A percentile compares a stretch with the other conserved stretches of the same genome.
Conservation (phyloP, 2,329 filamentous ascomycete species). For the Tolypocladium cylindrosporum region DNA sequence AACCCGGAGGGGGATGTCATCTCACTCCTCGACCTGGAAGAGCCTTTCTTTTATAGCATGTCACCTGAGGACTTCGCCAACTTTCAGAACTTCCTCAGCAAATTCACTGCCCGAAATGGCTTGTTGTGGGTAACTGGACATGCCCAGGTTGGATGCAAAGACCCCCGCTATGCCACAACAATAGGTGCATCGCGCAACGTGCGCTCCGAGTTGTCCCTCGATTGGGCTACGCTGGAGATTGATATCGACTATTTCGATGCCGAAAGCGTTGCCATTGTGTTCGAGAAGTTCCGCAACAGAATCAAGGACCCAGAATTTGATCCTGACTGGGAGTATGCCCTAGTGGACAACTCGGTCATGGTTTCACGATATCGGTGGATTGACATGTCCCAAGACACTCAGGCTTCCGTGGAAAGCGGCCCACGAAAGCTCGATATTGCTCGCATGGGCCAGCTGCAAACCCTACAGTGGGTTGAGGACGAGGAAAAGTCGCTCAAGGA, state of each 20-base stretch:
- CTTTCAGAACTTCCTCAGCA: constrained; percentile 10
- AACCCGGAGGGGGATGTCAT: constrained; percentile 2
- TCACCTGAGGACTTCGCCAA: neutral
- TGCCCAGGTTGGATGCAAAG: constrained; percentile 1
- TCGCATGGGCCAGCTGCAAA: neutral
- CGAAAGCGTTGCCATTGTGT: neutral
- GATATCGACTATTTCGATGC: neutral
- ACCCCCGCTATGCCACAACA: constrained; percentile 1
- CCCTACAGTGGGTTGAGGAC: neutral
- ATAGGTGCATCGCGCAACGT: constrained; percentile 3
- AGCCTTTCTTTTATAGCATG: constrained; percentile 7
- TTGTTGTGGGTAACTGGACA: constrained; percentile 5
- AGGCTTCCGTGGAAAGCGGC: too few relatives aligned
- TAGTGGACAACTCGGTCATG: neutral
- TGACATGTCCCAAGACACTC: neutral
- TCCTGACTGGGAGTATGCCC: neutral
- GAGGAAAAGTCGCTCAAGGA: neutral
- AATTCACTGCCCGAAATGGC: neutral
- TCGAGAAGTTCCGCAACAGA: neutral
- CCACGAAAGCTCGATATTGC: neutral
- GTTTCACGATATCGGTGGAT: neutral
- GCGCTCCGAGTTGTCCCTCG: constrained; percentile 4
- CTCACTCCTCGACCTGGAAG: constrained; percentile 8
- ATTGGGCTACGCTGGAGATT: constrained; percentile 4
- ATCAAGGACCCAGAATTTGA: constrained; percentile 1